Base-by-base conservation (phyloP, 208 protist species). In the Trichomonas gallinae region DNA sequence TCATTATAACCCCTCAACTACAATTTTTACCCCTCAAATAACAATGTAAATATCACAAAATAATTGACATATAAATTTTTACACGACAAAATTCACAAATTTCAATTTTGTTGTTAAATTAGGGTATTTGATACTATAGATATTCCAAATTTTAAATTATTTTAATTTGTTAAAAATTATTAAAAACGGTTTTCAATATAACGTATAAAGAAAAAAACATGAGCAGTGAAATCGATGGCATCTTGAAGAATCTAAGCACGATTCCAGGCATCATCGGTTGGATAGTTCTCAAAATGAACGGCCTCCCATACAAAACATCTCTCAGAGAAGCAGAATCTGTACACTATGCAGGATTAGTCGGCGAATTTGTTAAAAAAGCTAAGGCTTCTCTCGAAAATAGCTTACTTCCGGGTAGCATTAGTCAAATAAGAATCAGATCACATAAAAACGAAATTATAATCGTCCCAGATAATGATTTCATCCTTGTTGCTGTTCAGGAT, bases 361-460 rank as follows among this genome's bases (percentile, higher is more conserved):
- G 40, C 42, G 87, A 93, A 51, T 93, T 93, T 42, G 26, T 93
- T 38, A 48, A 44, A n/a, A 93, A 93, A 51, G 44, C 87, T 48
- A 93, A 51, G 44, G 15, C 44, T 44, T 34, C 36, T 36, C 13
- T 93, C 31, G 87, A 93, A 93, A 42, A 42, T 38, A 44, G 34
- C 13, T 42, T 93, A 13, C 17, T 93, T 10, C 15, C 42, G 8
- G 87, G 87, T 49, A 93, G 40, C 9, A 93, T 93, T 15, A 44
- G 44, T 58, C 15, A 34, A 51, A 93, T 93, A 34, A 23, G 87
- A 21, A 51, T 93, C 34, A 23, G 87, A 26, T 93, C 87, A 93
- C 42, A 93, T 93, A 93, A 93, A 51, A 51, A 93, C 9, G 87
- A 93, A 51, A 93, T 93, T 38, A 93, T 93, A 23, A 93, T 93